These are phyloP conservation scores for Acanthamoeba culbertsoni DNA, from an alignment of 208 protist species.

Conservation along the genomic window DNA sequence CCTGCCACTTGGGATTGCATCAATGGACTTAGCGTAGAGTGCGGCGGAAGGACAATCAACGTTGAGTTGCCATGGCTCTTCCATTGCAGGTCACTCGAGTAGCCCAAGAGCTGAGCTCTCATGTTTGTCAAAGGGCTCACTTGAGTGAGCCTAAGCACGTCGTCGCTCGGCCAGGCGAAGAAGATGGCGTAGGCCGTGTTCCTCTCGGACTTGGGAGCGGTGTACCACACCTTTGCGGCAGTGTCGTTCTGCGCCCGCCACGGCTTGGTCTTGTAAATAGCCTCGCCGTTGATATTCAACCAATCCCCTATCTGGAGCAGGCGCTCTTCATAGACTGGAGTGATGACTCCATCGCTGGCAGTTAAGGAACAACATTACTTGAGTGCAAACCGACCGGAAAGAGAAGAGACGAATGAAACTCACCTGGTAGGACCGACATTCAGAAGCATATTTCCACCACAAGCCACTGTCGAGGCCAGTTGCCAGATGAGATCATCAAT, in stretches of 20 bases:
- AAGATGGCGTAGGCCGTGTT: slow-evolving; percentile 43
- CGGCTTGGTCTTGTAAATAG: slow-evolving; percentile 60
- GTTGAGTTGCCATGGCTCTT: background rate
- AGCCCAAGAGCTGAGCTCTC: background rate
- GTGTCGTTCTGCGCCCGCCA: slow-evolving; percentile 67
- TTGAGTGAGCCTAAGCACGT: background rate
- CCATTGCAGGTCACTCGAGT: background rate
- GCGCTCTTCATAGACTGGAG: slow-evolving; percentile 46
- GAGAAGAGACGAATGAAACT: background rate
- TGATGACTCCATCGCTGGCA: slow-evolving; percentile 63
- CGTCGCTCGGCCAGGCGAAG: background rate
- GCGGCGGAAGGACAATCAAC: background rate
- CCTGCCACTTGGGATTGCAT: background rate
- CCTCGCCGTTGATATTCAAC: slow-evolving; percentile 70
- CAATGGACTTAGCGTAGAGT: background rate
- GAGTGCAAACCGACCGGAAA: background rate
- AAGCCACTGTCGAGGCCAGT: slow-evolving; percentile 52
- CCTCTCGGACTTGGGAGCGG: background rate
- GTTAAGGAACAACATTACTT: background rate
- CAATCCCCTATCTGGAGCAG: slow-evolving; percentile 62
- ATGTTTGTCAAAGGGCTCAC: background rate
- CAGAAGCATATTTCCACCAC: slow-evolving; percentile 67
- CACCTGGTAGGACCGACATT: slow-evolving; percentile 69
- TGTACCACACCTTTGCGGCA: background rate
- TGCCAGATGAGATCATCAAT: background rate